Percentiles rank a stretch among this genome's conserved stretches.
Conservation (phyloP, 768 basidiomycete genomes). For the Pisolithus sp. region DNA sequence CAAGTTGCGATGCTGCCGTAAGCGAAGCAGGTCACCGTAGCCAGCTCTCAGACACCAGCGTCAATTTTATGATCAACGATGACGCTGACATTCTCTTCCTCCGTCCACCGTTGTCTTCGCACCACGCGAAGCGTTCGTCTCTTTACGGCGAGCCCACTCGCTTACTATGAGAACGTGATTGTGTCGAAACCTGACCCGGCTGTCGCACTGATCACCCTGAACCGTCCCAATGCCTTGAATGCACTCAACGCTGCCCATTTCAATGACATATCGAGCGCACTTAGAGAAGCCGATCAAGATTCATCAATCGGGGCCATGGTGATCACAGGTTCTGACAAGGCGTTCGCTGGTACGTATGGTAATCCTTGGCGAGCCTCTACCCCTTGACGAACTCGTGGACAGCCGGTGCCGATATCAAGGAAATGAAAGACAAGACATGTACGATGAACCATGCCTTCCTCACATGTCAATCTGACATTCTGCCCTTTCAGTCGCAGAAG, state of each 20-base stretch:
- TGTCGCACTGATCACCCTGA: slow-evolving; percentile 78
- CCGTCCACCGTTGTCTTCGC: slow-evolving; percentile 5
- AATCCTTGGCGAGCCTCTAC: neutral
- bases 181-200: slow-evolving; percentile 60
- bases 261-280: slow-evolving; percentile 71
- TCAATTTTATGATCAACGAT: neutral
- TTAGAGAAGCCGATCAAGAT: slow-evolving; percentile 67
- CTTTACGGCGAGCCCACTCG: slow-evolving; percentile 24
- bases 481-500: slow-evolving; percentile 60
- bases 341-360: slow-evolving; percentile 74
- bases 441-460: slow-evolving; percentile 19
- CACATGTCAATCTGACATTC: neutral
- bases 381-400: neutral
- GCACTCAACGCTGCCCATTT: slow-evolving; percentile 81
- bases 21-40: neutral
- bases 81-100: slow-evolving; percentile 10
- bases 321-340: slow-evolving; percentile 85
- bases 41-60: neutral
- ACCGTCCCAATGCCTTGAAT: slow-evolving; percentile 86
- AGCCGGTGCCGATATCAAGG: slow-evolving; percentile 99
- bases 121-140: slow-evolving; percentile 8
- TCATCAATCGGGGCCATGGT: slow-evolving; percentile 76
- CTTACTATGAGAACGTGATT: slow-evolving; percentile 59
- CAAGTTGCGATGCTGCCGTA: neutral
- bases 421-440: slow-evolving; percentile 98